Conservation (phyloP, 2,329 filamentous ascomycete species). For the Fusarium lateritium region DNA sequence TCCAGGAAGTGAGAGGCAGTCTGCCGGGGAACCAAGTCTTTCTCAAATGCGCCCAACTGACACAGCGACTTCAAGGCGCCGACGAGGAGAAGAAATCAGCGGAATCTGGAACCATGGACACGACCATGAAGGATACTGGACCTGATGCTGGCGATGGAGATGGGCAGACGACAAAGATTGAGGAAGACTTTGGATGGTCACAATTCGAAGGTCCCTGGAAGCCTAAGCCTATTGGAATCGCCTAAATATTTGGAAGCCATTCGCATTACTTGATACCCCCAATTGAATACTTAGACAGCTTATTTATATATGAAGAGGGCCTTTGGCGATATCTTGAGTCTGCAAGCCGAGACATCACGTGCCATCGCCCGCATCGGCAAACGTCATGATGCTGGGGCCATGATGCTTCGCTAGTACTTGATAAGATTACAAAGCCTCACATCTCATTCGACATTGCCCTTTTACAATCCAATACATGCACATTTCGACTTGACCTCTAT, state of each 20-base stretch:
- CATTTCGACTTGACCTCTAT: constrained; percentile 4
- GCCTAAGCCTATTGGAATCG: constrained; percentile 70
- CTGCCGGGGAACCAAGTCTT: constrained; percentile 61
- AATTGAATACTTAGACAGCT: not conserved
- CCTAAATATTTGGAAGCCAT: constrained; percentile 51
- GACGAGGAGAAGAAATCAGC: constrained; percentile 29
- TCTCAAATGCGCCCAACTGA: constrained; percentile 62
- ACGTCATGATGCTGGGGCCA: constrained; percentile 45
- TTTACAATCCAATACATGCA: constrained; percentile 14
- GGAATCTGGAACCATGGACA: constrained; percentile 13
- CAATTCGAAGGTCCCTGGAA: constrained; percentile 68
- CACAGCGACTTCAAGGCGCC: constrained; percentile 54
- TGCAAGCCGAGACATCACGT: constrained; percentile 39
- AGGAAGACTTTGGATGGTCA: constrained; percentile 60
- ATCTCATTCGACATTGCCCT: constrained; percentile 40
- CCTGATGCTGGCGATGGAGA: constrained; percentile 43
- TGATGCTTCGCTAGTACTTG: constrained; percentile 34
- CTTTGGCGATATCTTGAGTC: not conserved
- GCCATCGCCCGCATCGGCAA: constrained; percentile 23
- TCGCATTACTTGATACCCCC: constrained; percentile 31
- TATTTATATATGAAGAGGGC: not conserved
- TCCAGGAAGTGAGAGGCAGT: constrained; percentile 58
- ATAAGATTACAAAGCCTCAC: constrained; percentile 47
- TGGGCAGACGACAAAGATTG: constrained; percentile 15
- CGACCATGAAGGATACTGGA: constrained; percentile 27